Evolutionary conservation across 179 eudicot species (phyloP).

Genomic region (Heliamphora pulchella): DNA sequence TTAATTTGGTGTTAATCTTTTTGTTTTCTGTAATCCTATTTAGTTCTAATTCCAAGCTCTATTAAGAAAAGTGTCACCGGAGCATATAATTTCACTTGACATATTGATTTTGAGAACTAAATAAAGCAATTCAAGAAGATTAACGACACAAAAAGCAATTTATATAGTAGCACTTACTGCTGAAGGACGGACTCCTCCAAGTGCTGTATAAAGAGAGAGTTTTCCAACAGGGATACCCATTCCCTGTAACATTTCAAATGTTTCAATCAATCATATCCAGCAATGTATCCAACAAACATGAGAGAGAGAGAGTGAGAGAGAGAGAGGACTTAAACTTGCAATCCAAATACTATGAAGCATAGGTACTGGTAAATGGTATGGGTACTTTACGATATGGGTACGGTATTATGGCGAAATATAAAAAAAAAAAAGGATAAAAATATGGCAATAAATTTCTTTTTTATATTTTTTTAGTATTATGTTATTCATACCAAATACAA

Average conservation of each 20-base stretch:
- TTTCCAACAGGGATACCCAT: slow-evolving; percentile 67
- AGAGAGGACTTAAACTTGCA: neutral
- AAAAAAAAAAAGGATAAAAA: no score
- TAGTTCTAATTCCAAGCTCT: neutral
- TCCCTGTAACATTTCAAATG: slow-evolving; percentile 31
- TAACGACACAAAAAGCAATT: neutral
- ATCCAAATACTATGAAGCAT: neutral
- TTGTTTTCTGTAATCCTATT: no score
- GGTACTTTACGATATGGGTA: no score
- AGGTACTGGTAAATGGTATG: no score
- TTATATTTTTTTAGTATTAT: no score
- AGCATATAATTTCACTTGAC: neutral
- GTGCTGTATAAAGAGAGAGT: slow-evolving; percentile 52
- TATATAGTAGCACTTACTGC: slow-evolving; percentile 32
- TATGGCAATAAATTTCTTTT: no score
- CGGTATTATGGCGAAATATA: no score
- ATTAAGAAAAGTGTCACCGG: neutral
- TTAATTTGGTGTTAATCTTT: neutral
- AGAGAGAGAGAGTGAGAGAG: neutral
- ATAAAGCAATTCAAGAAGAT: neutral
- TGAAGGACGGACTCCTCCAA: slow-evolving; percentile 65
- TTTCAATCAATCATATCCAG: slow-evolving; percentile 17
- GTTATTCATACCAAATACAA: no score
- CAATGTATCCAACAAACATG: slow-evolving; percentile 38
- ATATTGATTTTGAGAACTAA: neutral